Evolutionary conservation across 345 rosid genomes (phyloP).

Genomic region (Heritiera littoralis): DNA sequence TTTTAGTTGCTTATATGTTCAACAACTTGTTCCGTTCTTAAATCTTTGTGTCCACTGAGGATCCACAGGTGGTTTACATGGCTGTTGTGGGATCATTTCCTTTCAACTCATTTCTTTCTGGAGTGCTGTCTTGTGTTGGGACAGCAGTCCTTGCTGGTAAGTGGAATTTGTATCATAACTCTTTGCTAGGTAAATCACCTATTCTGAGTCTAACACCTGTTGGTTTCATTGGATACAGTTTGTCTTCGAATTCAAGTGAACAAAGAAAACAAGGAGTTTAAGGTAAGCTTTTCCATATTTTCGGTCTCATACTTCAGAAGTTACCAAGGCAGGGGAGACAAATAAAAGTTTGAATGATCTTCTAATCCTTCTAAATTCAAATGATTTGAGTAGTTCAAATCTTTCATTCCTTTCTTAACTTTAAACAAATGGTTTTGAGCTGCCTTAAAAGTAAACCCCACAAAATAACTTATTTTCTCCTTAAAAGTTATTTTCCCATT

Average conservation of each 20-base stretch:
- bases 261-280: constrained; percentile 98
- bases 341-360: background rate
- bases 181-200: background rate
- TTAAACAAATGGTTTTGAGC: background rate
- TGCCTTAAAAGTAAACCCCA: background rate
- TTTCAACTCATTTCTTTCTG: constrained; percentile 99
- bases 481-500: too few species aligned
- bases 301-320: background rate
- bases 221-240: constrained; percentile 46
- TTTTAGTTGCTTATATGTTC: constrained; percentile 1
- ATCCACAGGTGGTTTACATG: constrained; percentile 82
- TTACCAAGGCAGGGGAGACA: background rate
- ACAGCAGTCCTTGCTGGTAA: constrained; percentile 98
- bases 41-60: constrained; percentile 14
- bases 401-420: background rate
- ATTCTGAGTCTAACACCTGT: constrained; percentile 9
- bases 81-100: constrained; percentile 97
- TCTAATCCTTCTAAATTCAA: background rate
- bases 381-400: background rate
- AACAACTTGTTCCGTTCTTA: background rate
- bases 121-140: constrained; percentile 92
- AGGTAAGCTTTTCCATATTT: constrained; percentile 38
- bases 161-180: constrained; percentile 22
- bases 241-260: constrained; percentile 99
- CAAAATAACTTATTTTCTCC: background rate